Evolutionary conservation across 2,329 filamentous ascomycete genomes (phyloP), one percentile per base, ranked within the genome.

Genomic region (Exophiala dermatitidis): DNA sequence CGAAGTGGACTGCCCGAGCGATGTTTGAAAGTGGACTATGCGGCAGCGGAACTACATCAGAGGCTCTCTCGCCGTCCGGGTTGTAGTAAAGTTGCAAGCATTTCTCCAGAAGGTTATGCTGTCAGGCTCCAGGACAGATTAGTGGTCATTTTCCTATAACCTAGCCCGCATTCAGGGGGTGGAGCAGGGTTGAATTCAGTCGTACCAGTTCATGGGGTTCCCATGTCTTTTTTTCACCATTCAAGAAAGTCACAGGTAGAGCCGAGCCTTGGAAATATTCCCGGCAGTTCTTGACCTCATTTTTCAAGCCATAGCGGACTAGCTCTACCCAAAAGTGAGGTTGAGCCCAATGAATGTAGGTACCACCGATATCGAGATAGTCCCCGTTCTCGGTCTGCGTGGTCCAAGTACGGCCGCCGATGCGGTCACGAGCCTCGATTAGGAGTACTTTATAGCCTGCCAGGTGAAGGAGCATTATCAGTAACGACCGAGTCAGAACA

Each of bases 361-460:
- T 75, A 0, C 75, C 75, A 0, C 75, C 75, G 68, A 77, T 71
- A 44, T 77, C 75, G 45, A 69, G 75, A 0, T 67, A 66, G 6
- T 75, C 71, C 0, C 71, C 72, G 0, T 64, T 66, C 3, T 74
- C 71, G 33, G 73, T 69, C 9, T 71, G 68, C 3, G 4, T 3
- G 0, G 69, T 70, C 70, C 71, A 77, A 1, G 74, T 72, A 0
- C 75, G 69, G 1, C 75, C 74, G 10, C 75, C 75, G 44, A 77
- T 72, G 0, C 74, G 66, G 57, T 78, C 73, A 6, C 75, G 68
- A 1, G 68, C 74, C 62, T 77, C 75, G 0, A 77, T 50, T 1
- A 77, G 66, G 1, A 77, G 64, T 0, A 75, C 72, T 10, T 65
- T 68, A 3, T n/a, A n/a, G 7, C 33, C 33, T 36, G n/a, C 33